phyloP scores from a whole-genome alignment of 1,284 basidiomycete species.

The Ceratobasidium sp. region DNA sequence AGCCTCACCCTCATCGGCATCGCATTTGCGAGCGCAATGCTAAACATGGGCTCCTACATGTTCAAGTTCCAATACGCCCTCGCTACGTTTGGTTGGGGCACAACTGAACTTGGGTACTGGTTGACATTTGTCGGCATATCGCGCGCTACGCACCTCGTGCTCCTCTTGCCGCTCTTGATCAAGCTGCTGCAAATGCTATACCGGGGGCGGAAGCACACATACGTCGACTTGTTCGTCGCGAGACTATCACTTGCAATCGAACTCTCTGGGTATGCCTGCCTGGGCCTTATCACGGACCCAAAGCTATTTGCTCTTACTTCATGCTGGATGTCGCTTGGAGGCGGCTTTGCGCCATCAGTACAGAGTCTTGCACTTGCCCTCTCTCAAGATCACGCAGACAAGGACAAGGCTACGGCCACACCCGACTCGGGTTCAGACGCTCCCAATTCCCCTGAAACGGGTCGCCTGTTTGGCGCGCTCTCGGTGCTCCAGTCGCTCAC shows the following conservation, averaged over 20 bases:
- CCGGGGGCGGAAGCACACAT: conserved; percentile 24
- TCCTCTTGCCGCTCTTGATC: conserved; percentile 67
- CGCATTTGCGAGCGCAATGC: conserved; percentile 59
- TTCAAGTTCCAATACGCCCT: conserved; percentile 76
- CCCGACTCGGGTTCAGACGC: neutral
- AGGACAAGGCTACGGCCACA: neutral
- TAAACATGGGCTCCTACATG: conserved; percentile 59
- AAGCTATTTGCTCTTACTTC: conserved; percentile 57
- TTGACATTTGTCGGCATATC: conserved; percentile 65
- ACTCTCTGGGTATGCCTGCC: conserved; percentile 58
- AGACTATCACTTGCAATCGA: conserved; percentile 66
- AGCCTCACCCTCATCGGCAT: conserved; percentile 66
- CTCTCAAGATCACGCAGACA: conserved; percentile 51
- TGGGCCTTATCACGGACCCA: conserved; percentile 56
- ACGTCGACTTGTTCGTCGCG: conserved; percentile 69
- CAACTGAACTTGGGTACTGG: conserved; percentile 76
- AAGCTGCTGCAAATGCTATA: conserved; percentile 7
- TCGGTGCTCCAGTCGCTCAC: conserved; percentile 64
- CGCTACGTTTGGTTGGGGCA: conserved; percentile 72
- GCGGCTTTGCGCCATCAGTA: conserved; percentile 67
- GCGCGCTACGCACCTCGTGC: conserved; percentile 66
- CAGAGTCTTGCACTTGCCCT: conserved; percentile 72
- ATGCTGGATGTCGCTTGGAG: conserved; percentile 59
- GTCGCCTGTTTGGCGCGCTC: conserved; percentile 72
- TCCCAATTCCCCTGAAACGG: conserved; percentile 46